phyloP scores from a whole-genome alignment of 139 green algal species.

The Picochlorum sp. region DNA sequence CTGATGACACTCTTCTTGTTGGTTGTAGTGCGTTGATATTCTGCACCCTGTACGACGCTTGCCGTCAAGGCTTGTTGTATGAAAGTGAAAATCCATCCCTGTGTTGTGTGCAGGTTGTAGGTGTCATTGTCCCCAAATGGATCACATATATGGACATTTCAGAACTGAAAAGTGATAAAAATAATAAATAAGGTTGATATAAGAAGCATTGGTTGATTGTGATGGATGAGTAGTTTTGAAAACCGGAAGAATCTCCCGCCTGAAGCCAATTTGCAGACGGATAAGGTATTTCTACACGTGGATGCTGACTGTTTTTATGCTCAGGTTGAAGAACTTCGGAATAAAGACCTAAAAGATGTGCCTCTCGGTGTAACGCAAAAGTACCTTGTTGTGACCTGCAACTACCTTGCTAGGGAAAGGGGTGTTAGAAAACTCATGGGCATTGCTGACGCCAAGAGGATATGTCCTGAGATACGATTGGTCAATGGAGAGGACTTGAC shows the following conservation, averaged over 20 bases:
- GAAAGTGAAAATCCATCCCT: too few species aligned
- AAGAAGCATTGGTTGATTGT: background rate
- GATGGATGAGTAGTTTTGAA: background rate
- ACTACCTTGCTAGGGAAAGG: conserved; percentile 58
- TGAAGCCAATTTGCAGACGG: background rate
- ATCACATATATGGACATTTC: too few species aligned
- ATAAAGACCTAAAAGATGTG: background rate
- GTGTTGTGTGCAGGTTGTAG: too few species aligned
- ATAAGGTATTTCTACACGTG: conserved; percentile 55
- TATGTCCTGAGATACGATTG: conserved; percentile 49
- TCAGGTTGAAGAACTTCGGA: conserved; percentile 61
- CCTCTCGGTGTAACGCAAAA: conserved; percentile 67
- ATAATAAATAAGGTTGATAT: too few species aligned
- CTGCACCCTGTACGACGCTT: too few species aligned
- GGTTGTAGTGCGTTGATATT: background rate
- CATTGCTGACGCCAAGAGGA: conserved; percentile 42
- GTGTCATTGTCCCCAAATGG: too few species aligned
- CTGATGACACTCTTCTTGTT: conserved; percentile 5
- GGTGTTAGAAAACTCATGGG: conserved; percentile 77
- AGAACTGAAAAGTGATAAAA: too few species aligned
- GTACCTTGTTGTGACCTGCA: conserved; percentile 67
- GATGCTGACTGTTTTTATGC: conserved; percentile 68
- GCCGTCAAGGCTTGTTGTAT: too few species aligned
- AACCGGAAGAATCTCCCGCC: background rate
- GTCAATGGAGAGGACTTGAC: conserved; percentile 62